Conservation (phyloP, 805 yeast species). For the Nematodospora valgi region DNA sequence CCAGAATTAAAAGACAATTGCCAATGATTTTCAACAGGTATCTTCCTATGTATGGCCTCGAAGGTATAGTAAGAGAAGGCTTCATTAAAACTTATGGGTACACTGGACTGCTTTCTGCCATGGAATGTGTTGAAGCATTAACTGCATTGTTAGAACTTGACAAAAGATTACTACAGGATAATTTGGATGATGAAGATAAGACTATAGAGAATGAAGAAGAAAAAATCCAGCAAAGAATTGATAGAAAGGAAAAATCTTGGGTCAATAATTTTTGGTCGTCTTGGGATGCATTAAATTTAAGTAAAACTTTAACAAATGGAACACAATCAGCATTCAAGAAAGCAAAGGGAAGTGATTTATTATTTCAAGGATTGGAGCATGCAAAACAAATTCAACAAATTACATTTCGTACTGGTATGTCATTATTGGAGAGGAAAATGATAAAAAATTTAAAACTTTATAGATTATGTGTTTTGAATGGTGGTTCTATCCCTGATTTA, state of each 20-base stretch:
- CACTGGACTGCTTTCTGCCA: slow-evolving; percentile 83
- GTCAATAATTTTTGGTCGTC: slow-evolving; percentile 65
- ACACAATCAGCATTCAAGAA: slow-evolving; percentile 20
- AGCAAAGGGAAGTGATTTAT: slow-evolving; percentile 46
- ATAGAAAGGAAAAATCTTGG: slow-evolving; percentile 60
- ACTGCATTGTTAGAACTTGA: slow-evolving; percentile 80
- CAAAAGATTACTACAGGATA: slow-evolving; percentile 16
- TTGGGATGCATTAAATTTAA: slow-evolving; percentile 49
- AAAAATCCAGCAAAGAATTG: slow-evolving; percentile 27
- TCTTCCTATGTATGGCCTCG: slow-evolving; percentile 72
- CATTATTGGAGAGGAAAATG: slow-evolving; percentile 78
- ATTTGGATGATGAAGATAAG: slow-evolving; percentile 18
- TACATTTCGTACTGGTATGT: slow-evolving; percentile 83
- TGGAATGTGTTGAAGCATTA: slow-evolving; percentile 87
- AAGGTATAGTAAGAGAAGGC: slow-evolving; percentile 80
- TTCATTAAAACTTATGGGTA: slow-evolving; percentile 84
- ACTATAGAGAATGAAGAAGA: slow-evolving; percentile 17
- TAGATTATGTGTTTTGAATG: slow-evolving; percentile 83
- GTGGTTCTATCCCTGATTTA: slow-evolving; percentile 71
- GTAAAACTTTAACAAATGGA: slow-evolving; percentile 16
- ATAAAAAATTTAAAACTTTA: slow-evolving; percentile 77
- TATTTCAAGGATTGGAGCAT: slow-evolving; percentile 69
- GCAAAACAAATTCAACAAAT: slow-evolving; percentile 84
- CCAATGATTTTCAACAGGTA: slow-evolving; percentile 67
- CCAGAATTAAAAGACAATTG: slow-evolving; percentile 69